Percentiles rank a stretch among this genome's conserved stretches.
Conservation (phyloP, 257 asterid genomes). For the Capsicum pubescens region DNA sequence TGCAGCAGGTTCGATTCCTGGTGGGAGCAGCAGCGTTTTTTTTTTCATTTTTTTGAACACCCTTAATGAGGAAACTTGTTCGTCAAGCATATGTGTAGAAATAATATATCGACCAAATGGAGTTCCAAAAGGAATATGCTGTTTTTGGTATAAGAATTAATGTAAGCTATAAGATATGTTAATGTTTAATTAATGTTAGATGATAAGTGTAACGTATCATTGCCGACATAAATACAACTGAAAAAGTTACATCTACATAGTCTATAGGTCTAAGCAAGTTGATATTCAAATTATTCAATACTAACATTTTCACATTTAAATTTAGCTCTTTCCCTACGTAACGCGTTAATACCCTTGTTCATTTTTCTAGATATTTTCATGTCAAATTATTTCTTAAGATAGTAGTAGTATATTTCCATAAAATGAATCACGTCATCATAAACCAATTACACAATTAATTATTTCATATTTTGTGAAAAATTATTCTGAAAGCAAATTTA, state of each 20-base stretch:
- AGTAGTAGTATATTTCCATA: too few relatives aligned
- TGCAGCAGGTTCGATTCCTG: too few relatives aligned
- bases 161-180: not conserved
- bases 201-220: slow-evolving; percentile 22
- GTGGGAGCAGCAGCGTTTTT: too few relatives aligned
- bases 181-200: not conserved
- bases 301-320: not conserved
- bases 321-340: not conserved
- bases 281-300: not conserved
- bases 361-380: not conserved
- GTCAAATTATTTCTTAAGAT: too few relatives aligned
- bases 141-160: not conserved
- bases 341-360: not conserved
- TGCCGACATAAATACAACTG: slow-evolving; percentile 2
- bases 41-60: too few relatives aligned
- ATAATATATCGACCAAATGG: not conserved
- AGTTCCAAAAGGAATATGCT: not conserved
- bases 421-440: not conserved
- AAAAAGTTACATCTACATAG: not conserved
- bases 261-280: not conserved
- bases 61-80: slow-evolving; percentile 2
- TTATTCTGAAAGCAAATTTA: too few relatives aligned
- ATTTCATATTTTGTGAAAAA: too few relatives aligned
- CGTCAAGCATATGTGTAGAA: not conserved
- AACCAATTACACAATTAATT: not conserved